Percentiles rank a stretch among this genome's conserved stretches.
Evolutionary conservation across 2,329 filamentous ascomycete genomes (phyloP).

Genomic region (Mollisia scopiformis): DNA sequence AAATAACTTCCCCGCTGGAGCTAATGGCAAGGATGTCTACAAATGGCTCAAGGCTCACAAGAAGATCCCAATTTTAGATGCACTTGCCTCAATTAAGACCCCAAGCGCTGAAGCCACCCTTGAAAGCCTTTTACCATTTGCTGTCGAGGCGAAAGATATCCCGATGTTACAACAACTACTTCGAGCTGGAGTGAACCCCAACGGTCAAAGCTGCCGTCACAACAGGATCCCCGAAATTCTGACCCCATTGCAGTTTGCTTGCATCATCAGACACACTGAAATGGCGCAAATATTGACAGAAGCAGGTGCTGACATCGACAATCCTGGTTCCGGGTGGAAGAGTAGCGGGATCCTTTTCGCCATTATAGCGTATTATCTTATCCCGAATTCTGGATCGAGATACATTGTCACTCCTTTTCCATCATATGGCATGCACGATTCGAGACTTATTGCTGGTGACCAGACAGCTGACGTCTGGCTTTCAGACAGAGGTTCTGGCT

Average conservation of each 20-base stretch:
- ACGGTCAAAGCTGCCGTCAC: background rate
- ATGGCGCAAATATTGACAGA: background rate
- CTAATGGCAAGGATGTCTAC: background rate
- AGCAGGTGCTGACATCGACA: background rate
- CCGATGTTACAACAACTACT: background rate
- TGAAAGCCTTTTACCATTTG: slow-evolving; percentile 6
- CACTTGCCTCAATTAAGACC: background rate
- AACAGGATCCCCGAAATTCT: background rate
- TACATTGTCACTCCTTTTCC: too few species aligned
- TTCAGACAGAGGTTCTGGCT: too few species aligned
- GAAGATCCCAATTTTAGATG: background rate
- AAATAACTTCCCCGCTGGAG: slow-evolving; percentile 2
- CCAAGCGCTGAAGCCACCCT: background rate
- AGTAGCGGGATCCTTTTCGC: background rate
- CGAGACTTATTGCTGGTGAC: background rate
- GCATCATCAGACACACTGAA: background rate
- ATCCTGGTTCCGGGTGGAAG: background rate
- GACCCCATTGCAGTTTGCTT: background rate
- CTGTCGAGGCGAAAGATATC: slow-evolving; percentile 5
- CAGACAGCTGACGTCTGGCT: background rate
- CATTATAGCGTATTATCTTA: background rate
- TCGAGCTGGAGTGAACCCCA: background rate
- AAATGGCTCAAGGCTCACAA: background rate
- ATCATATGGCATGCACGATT: too few species aligned
- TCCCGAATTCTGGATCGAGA: too few species aligned